Evolutionary conservation across 306 rosid species (phyloP), one percentile per base, ranked within the genome.

Genomic region (Vigna radiata): DNA sequence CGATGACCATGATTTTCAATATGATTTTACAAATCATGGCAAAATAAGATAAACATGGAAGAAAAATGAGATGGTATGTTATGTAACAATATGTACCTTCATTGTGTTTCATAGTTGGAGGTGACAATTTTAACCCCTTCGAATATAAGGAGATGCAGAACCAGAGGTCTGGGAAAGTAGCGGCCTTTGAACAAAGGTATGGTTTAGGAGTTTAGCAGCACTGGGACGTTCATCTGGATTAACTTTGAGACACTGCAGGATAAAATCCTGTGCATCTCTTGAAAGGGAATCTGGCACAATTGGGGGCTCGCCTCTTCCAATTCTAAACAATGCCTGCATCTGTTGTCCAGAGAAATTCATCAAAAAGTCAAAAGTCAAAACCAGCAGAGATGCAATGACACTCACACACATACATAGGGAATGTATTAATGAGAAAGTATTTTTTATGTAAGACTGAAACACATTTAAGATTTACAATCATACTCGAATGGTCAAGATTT

Each of bases 271-370:
- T 10, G 93, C 96, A 81, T 94, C 97, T 33, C 5, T 86, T 48
- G 97, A 88, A 70, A 94, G 97, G 78, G 89, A 62, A 49, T 89
- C 95, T 2, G 96, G 89, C 70, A 94, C 83, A 15, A 53, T 73
- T 29, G 98, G 98, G 14, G 65, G 88, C 73, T 83, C 90, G 15
- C 98, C 98, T 86, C 83, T 90, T 79, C 98, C 98, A 44, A 94
- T 94, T 75, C 81, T 87, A 78, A 64, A 94, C 77, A 94, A 71
- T 27, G 98, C 98, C 71, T 86, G 89, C 94, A 94, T 84, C 94
- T 85, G 92, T 85, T 73, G 80, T 75, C 55, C 82, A 10, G 76
- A 76, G 75, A 72, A 67, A 72, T 17, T 13, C 52, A 61, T 68
- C 74, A 76, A 29, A 82, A 72, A 49, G 61, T 66, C 46, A 54